Percentiles rank a stretch among this genome's conserved stretches.
Conservation (phyloP, 2,329 filamentous ascomycete genomes). For the Colletotrichum limetticola region DNA sequence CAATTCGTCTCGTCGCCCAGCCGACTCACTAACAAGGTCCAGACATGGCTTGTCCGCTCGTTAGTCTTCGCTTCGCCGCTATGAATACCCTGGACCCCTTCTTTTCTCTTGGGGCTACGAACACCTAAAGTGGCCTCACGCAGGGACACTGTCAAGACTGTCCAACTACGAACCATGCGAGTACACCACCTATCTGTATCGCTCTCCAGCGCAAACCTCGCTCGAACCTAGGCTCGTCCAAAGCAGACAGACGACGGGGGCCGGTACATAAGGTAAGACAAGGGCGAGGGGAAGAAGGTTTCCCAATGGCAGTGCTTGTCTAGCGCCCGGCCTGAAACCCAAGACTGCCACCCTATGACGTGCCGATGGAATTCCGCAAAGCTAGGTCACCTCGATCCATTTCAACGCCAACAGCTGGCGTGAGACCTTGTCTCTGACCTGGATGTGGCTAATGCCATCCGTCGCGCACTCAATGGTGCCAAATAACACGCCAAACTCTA, state of each 20-base stretch:
- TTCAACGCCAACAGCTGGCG: slow-evolving; percentile 1
- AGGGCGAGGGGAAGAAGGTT: neutral
- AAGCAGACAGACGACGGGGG: neutral
- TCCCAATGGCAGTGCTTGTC: slow-evolving; percentile 8
- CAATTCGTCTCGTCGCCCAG: neutral
- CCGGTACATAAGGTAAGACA: neutral
- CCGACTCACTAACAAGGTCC: neutral
- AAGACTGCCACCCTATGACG: slow-evolving; percentile 28
- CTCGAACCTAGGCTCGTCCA: neutral
- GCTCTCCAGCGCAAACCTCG: neutral
- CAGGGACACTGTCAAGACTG: neutral
- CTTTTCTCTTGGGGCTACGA: neutral
- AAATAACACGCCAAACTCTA: neutral
- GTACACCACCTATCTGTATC: neutral
- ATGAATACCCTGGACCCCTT: neutral
- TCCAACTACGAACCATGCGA: neutral
- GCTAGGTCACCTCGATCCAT: neutral
- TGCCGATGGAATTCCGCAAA: slow-evolving; percentile 10
- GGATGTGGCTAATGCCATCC: slow-evolving; percentile 4
- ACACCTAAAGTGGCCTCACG: neutral
- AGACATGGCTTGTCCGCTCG: neutral
- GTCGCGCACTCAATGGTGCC: neutral
- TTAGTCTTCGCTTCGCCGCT: neutral
- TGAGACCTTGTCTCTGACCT: slow-evolving; percentile 18
- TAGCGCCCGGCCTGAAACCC: slow-evolving; percentile 29